These are phyloP conservation scores for Phialophora expanda DNA, from an alignment of 2,329 filamentous ascomycete genomes.

Conservation along the genomic window DNA sequence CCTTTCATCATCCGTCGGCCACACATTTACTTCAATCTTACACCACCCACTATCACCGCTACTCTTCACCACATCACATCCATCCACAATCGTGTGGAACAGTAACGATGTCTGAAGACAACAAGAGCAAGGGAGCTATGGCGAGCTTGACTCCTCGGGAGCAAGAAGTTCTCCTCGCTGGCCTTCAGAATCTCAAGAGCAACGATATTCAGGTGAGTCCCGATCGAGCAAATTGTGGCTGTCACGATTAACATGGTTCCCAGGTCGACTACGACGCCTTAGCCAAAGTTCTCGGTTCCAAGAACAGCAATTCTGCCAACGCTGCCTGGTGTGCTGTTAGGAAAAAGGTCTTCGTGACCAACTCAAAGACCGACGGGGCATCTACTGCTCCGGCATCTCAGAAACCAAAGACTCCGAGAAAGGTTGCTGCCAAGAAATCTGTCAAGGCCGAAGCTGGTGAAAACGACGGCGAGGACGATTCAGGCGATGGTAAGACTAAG, in stretches of 20 bases:
- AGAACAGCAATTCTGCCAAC: conserved; percentile 45
- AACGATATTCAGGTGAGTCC: conserved; percentile 28
- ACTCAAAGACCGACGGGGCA: not conserved
- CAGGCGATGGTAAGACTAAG: conserved; percentile 8
- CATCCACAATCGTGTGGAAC: not conserved
- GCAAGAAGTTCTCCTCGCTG: conserved; percentile 37
- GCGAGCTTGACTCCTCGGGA: conserved; percentile 37
- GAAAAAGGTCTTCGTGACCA: conserved; percentile 44
- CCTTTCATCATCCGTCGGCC: not conserved
- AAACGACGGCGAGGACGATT: not conserved
- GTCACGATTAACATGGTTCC: not conserved
- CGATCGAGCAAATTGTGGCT: not conserved
- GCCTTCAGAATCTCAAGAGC: conserved; percentile 28
- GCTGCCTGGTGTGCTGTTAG: conserved; percentile 46
- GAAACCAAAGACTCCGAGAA: conserved; percentile 32
- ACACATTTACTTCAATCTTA: not conserved
- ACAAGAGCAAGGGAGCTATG: not conserved
- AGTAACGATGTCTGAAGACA: conserved; percentile 23
- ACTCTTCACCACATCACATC: not conserved
- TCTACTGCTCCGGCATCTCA: conserved; percentile 23
- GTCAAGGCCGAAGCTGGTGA: not conserved
- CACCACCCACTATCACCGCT: not conserved
- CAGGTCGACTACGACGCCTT: conserved; percentile 47
- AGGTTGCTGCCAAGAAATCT: conserved; percentile 27
- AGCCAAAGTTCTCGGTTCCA: conserved; percentile 45